Base-by-base conservation (phyloP, 2,329 filamentous ascomycete genomes). In the Fusarium piperis region DNA sequence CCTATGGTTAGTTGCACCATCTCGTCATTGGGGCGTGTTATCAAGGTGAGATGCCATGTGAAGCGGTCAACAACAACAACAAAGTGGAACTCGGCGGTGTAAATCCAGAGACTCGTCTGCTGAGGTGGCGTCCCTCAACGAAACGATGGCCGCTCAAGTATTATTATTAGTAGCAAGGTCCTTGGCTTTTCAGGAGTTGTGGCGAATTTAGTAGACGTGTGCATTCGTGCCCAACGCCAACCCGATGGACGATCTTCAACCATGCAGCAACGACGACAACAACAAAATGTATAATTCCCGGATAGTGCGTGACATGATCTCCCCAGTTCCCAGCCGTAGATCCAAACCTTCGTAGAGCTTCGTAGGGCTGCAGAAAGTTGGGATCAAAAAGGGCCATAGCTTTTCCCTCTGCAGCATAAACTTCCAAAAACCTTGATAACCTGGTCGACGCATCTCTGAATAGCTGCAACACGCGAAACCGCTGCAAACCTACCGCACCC, bases 201-300 rank as follows among this genome's bases (percentile, higher is more conserved):
- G 44, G 26, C 18, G 8, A 28, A 9, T 28, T 39, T 33, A 6
- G n/a, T n/a, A 46, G 16, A 23, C 11, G 35, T 65, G 36, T 48
- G 48, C 59, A 62, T 72, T 72, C 58, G 62, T 72, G 62, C 69
- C 69, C 62, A 72, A 72, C 55, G 30, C 18, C 32, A 41, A 66
- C 65, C 69, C 69, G 39, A 53, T 20, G 58, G 39, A 53, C n/a
- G 58, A 62, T 72, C 68, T 72, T 65, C 68, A 62, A 28, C 56
- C 23, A 36, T 20, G 68, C n/a, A 46, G 23, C 56, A 68, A 39
- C 58, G 15, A 41, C 15, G 15, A 41, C 56, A 68, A 39, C 58
- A 23, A 41, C 15, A 23, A 41, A 15, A 23, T 44, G 39, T 55
- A 59, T 53, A 55, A 55, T 65, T 52, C 68, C 64, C 26, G 59